Percentiles rank a stretch among this genome's conserved stretches.
These are phyloP conservation scores for Aspergillus sclerotioniger DNA, from an alignment of 495 filamentous ascomycete genomes.

Conservation along the genomic window DNA sequence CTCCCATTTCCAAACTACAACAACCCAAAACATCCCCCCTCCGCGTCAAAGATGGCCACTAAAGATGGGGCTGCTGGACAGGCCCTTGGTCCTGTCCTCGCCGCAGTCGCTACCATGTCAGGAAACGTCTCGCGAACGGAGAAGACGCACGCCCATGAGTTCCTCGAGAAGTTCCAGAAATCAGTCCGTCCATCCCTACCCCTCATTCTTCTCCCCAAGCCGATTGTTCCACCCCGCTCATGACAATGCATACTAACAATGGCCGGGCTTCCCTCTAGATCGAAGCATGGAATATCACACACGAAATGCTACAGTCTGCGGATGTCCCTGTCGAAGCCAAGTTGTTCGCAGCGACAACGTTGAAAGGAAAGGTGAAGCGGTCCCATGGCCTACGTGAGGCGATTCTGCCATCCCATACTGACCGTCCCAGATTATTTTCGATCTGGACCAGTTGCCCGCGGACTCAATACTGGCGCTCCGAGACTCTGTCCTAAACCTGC, in stretches of 20 bases:
- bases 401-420: conserved; percentile 22
- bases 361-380: conserved; percentile 89
- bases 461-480: conserved; percentile 72
- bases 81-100: conserved; percentile 80
- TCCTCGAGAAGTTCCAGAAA: conserved; percentile 95
- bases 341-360: conserved; percentile 91
- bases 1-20: conserved; percentile 15
- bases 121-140: conserved; percentile 75
- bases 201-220: conserved; percentile 8
- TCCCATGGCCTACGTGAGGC: conserved; percentile 10
- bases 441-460: conserved; percentile 80
- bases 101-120: conserved; percentile 87
- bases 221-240: neutral
- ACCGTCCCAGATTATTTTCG: conserved; percentile 68
- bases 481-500: conserved; percentile 74
- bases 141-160: conserved; percentile 87
- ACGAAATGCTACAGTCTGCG: conserved; percentile 76
- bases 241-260: conserved; percentile 11
- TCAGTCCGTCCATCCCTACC: conserved; percentile 62
- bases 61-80: conserved; percentile 56
- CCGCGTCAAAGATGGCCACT: conserved; percentile 61
- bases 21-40: conserved; percentile 18
- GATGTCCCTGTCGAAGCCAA: conserved; percentile 75
- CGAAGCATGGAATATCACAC: conserved; percentile 86
- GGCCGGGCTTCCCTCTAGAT: conserved; percentile 47